Evolutionary conservation across 164 flowering plant genomes (phyloP), one percentile per base, ranked within the genome.

Genomic region (Liquidambar formosana): DNA sequence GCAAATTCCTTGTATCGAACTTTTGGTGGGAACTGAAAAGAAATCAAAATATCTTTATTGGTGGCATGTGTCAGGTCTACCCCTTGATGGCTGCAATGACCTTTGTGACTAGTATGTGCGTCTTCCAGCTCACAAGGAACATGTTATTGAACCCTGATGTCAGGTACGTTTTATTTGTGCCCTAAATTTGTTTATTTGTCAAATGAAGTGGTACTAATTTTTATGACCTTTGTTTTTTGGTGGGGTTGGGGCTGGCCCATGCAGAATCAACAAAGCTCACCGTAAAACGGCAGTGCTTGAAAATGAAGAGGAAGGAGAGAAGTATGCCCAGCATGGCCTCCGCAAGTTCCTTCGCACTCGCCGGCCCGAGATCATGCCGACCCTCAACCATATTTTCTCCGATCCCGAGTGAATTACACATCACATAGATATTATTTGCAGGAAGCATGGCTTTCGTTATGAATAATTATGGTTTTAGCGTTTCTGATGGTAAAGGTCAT

Each of bases 231-330:
- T n/a, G n/a, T n/a, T n/a, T n/a, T n/a, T n/a, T n/a, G n/a, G n/a
- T n/a, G n/a, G n/a, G n/a, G n/a, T n/a, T n/a, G n/a, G n/a, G n/a
- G n/a, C n/a, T n/a, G n/a, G n/a, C n/a, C n/a, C 41, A 33, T 66
- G 66, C 74, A 93, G 97, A 69, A 68, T 93, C 11, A 83, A 79
- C 73, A 93, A 91, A 74, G 80, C 61, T 4, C 73, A 83, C 26
- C 78, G 97, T 0, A 57, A 66, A 5, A 75, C 66, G 58, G 91
- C 75, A 1, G 88, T 91, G 38, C 85, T 90, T 0, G 96, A 86
- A 3, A 93, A 91, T 63, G 28, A 70, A 21, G 92, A 90, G 48
- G 98, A 90, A 79, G 97, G 98, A 38, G 87, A 94, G 83, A 91
- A 75, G 56, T 94, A 94, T 25, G 77, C 85, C 0, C 79, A 90